These are phyloP conservation scores for Zygotorulaspora florentina DNA, from an alignment of 805 yeast genomes.

Conservation along the genomic window DNA sequence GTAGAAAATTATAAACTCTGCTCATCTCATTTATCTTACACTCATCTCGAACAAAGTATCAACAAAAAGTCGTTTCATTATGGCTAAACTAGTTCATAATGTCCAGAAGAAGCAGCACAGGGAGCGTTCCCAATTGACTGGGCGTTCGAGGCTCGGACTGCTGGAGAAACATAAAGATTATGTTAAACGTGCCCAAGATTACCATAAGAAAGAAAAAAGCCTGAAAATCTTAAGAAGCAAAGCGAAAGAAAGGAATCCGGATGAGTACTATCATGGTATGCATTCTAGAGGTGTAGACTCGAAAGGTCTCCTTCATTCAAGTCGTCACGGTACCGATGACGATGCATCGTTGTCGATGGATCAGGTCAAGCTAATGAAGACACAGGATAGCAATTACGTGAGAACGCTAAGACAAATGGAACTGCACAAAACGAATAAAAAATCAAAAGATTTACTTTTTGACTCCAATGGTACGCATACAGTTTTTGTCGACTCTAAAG, in stretches of 20 bases:
- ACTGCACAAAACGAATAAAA: conserved; percentile 54
- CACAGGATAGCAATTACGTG: conserved; percentile 87
- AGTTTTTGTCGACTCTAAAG: conserved; percentile 68
- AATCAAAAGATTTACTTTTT: conserved; percentile 43
- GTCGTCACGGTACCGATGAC: conserved; percentile 51
- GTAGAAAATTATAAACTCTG: conserved; percentile 46
- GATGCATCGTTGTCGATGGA: conserved; percentile 51
- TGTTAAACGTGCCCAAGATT: conserved; percentile 63
- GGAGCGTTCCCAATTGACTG: conserved; percentile 84
- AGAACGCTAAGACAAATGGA: conserved; percentile 73
- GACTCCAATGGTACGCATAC: conserved; percentile 71
- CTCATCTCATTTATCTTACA: conserved; percentile 38
- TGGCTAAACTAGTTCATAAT: conserved; percentile 82
- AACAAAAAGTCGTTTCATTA: conserved; percentile 23
- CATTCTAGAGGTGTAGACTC: conserved; percentile 60
- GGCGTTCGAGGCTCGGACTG: conserved; percentile 72
- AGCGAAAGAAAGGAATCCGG: conserved; percentile 76
- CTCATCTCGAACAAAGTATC: background rate
- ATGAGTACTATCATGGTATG: conserved; percentile 97
- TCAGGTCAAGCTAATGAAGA: conserved; percentile 76
- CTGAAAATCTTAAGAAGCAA: conserved; percentile 69
- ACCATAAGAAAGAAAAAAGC: conserved; percentile 53
- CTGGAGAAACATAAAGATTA: conserved; percentile 91
- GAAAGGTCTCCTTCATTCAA: conserved; percentile 62
- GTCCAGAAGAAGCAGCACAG: conserved; percentile 95